These are phyloP conservation scores for Penicillium rolfsii DNA, from an alignment of 2,329 filamentous ascomycete species.

Conservation along the genomic window DNA sequence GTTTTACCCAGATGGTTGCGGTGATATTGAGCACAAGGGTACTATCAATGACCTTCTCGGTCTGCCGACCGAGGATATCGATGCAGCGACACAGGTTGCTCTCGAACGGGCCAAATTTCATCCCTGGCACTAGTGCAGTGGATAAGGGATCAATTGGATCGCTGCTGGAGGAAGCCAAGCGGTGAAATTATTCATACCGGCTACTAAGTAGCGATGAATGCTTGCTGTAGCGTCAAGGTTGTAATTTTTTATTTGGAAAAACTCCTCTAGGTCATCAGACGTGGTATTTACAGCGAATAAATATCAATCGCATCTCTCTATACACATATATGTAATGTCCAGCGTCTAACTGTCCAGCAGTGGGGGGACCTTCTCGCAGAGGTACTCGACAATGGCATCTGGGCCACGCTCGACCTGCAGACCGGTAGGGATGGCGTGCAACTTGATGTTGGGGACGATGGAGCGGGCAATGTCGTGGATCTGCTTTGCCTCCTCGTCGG, in stretches of 20 bases:
- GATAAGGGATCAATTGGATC: background rate
- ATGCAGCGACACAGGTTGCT: slow-evolving; percentile 56
- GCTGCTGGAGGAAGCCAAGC: background rate
- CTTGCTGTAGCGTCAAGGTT: background rate
- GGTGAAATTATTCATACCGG: background rate
- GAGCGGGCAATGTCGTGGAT: slow-evolving; percentile 45
- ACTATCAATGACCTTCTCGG: slow-evolving; percentile 56
- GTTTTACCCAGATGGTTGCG: slow-evolving; percentile 53
- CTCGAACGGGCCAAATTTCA: slow-evolving; percentile 36
- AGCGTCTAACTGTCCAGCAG: slow-evolving; percentile 38
- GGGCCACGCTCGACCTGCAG: slow-evolving; percentile 49
- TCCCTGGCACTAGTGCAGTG: background rate
- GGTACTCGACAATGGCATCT: slow-evolving; percentile 48
- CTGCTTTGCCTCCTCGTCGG: slow-evolving; percentile 43
- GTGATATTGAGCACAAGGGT: slow-evolving; percentile 44
- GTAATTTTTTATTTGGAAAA: background rate
- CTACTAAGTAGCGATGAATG: background rate
- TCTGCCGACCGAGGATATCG: slow-evolving; percentile 61
- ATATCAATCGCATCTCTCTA: slow-evolving; percentile 6
- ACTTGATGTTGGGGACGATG: slow-evolving; percentile 45
- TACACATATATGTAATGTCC: background rate
- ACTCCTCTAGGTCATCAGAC: background rate
- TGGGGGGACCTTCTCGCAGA: slow-evolving; percentile 45
- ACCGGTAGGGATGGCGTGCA: slow-evolving; percentile 48
- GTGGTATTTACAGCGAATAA: slow-evolving; percentile 9